Evolutionary conservation across 345 rosid species (phyloP).

Genomic region (Fremontodendron californicum): DNA sequence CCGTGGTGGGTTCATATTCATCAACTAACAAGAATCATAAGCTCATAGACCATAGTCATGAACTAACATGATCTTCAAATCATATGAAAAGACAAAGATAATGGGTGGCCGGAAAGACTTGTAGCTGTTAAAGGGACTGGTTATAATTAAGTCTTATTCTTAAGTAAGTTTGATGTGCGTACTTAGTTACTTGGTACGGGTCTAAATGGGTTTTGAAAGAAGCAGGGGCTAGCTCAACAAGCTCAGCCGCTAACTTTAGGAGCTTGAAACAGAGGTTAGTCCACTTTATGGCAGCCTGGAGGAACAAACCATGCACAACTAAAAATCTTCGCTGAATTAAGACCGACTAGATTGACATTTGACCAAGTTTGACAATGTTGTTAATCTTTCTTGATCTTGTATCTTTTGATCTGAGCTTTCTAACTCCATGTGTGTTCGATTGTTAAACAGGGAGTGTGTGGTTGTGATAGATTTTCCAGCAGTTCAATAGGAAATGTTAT

Average conservation of each 20-base stretch:
- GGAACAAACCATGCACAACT: neutral
- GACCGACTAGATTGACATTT: neutral
- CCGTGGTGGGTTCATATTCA: too few relatives aligned
- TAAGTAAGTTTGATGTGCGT: neutral
- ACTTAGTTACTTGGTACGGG: neutral
- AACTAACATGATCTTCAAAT: neutral
- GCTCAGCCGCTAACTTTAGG: too few relatives aligned
- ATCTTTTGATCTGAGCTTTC: neutral
- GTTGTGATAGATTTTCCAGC: conserved; percentile 42
- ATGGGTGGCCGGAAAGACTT: neutral
- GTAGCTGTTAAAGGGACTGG: neutral
- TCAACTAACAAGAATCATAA: neutral
- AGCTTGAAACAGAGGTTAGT: neutral
- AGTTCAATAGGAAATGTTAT: conserved; percentile 44
- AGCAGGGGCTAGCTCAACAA: too few relatives aligned
- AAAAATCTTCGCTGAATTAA: neutral
- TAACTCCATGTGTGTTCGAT: neutral
- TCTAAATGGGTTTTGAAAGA: neutral
- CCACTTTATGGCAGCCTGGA: too few relatives aligned
- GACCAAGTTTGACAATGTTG: neutral
- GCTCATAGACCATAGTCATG: too few relatives aligned
- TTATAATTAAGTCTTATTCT: neutral
- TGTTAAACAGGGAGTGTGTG: conserved; percentile 35
- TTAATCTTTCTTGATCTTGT: neutral
- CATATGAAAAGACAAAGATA: neutral